Conservation (phyloP, 1,139 yeast species). For the Yamadazyma taylorii region DNA sequence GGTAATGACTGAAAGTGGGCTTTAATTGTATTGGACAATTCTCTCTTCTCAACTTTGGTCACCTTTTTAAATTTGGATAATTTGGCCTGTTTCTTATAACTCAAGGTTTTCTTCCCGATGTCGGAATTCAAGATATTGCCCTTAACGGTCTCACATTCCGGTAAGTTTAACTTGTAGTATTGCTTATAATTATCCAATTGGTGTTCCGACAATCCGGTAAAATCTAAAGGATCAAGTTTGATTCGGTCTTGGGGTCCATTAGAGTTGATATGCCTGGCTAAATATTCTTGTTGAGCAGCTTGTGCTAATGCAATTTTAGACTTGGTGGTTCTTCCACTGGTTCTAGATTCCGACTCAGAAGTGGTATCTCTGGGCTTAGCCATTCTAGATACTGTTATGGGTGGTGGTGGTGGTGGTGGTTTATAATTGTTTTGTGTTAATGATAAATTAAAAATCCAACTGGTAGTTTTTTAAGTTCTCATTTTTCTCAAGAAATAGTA, state of each 20-base stretch:
- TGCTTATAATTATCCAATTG: slow-evolving; percentile 59
- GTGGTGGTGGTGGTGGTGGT: too few relatives aligned
- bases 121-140: slow-evolving; percentile 63
- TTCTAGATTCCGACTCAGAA: slow-evolving; percentile 44
- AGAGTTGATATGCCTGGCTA: slow-evolving; percentile 59
- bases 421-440: too few relatives aligned
- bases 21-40: slow-evolving; percentile 55
- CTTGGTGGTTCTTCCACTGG: slow-evolving; percentile 45
- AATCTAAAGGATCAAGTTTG: slow-evolving; percentile 56
- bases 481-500: too few relatives aligned
- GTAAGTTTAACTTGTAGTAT: slow-evolving; percentile 48
- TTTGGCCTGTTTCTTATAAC: slow-evolving; percentile 32
- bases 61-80: slow-evolving; percentile 17
- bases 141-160: slow-evolving; percentile 54
- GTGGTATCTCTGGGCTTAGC: slow-evolving; percentile 35
- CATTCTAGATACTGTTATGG: slow-evolving; percentile 12
- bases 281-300: slow-evolving; percentile 60
- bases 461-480: too few relatives aligned
- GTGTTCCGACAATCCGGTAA: slow-evolving; percentile 52
- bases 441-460: too few relatives aligned
- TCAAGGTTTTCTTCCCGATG: slow-evolving; percentile 63
- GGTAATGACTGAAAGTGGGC: slow-evolving; percentile 62
- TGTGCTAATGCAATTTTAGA: slow-evolving; percentile 47
- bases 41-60: slow-evolving; percentile 49
- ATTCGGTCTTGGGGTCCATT: slow-evolving; percentile 62